Percentiles rank a stretch among this genome's conserved stretches.
These are phyloP conservation scores for Daldinia loculata DNA, from an alignment of 495 filamentous ascomycete species.

Conservation along the genomic window DNA sequence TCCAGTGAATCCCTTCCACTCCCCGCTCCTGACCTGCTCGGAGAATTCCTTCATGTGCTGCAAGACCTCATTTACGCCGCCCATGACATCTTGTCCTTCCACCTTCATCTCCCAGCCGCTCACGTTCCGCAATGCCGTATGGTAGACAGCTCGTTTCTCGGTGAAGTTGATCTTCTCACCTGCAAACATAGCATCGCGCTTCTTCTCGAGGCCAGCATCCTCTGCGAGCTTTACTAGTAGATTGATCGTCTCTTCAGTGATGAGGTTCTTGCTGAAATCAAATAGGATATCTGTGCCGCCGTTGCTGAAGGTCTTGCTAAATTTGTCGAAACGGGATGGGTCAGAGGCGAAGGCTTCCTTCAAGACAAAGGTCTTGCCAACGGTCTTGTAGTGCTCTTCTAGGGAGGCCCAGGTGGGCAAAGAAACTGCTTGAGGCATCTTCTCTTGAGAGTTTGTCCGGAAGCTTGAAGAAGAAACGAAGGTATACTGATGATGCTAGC, in stretches of 20 bases:
- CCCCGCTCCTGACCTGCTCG: slow-evolving; percentile 89
- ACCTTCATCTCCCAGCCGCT: slow-evolving; percentile 88
- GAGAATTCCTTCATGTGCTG: slow-evolving; percentile 98
- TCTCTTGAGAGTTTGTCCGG: slow-evolving; percentile 10
- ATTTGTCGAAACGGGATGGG: slow-evolving; percentile 87
- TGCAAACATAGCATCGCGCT: slow-evolving; percentile 95
- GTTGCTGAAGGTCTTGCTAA: slow-evolving; percentile 85
- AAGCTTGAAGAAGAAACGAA: neutral
- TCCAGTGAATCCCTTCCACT: slow-evolving; percentile 98
- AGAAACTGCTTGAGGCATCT: slow-evolving; percentile 76
- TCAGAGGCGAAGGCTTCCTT: slow-evolving; percentile 93
- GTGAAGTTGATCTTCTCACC: slow-evolving; percentile 99
- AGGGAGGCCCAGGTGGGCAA: slow-evolving; percentile 87
- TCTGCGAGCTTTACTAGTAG: slow-evolving; percentile 87
- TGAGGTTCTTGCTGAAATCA: slow-evolving; percentile 99
- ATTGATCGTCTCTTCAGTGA: slow-evolving; percentile 90
- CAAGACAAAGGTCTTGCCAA: slow-evolving; percentile 87
- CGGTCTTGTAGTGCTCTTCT: slow-evolving; percentile 82
- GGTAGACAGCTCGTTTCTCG: slow-evolving; percentile 94
- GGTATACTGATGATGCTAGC: slow-evolving; percentile 7
- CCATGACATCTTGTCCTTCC: slow-evolving; percentile 91
- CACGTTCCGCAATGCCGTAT: slow-evolving; percentile 90
- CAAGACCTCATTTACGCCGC: slow-evolving; percentile 85
- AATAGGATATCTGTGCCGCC: slow-evolving; percentile 81
- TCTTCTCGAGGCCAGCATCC: slow-evolving; percentile 88